phyloP scores from a whole-genome alignment of 2,329 filamentous ascomycete genomes.

The Hypoxylon sp. region DNA sequence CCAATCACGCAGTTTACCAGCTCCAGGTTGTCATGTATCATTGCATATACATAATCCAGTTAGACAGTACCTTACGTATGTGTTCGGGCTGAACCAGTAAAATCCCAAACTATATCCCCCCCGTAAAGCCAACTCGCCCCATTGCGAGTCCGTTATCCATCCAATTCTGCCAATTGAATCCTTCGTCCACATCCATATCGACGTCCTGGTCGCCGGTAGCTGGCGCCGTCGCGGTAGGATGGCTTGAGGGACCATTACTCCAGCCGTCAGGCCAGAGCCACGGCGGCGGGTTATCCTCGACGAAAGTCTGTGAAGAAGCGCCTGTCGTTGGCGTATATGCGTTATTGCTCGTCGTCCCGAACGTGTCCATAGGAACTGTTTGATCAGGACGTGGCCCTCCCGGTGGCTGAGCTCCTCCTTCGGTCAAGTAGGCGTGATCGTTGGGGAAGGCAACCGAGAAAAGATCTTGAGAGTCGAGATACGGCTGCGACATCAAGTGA shows the following conservation, averaged over 20 bases:
- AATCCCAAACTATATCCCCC: conserved; percentile 46
- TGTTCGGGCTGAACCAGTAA: not conserved
- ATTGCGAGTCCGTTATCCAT: conserved; percentile 52
- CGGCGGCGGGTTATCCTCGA: conserved; percentile 57
- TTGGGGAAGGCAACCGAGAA: conserved; percentile 49
- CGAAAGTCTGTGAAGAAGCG: conserved; percentile 17
- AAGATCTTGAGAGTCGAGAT: conserved; percentile 57
- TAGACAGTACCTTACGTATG: not conserved
- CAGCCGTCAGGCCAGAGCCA: conserved; percentile 60
- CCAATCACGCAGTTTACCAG: not conserved
- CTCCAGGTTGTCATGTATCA: not conserved
- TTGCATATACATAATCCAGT: not conserved
- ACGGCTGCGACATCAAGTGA: conserved; percentile 57
- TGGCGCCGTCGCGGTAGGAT: conserved; percentile 48
- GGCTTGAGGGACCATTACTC: conserved; percentile 19
- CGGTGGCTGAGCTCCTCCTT: conserved; percentile 35
- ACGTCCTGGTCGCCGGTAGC: conserved; percentile 52
- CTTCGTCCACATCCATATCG: conserved; percentile 56
- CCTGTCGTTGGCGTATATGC: conserved; percentile 24
- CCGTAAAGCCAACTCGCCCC: conserved; percentile 51
- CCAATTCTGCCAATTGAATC: conserved; percentile 67
- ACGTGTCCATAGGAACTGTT: conserved; percentile 39
- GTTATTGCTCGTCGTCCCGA: conserved; percentile 25
- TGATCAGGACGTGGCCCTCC: conserved; percentile 36
- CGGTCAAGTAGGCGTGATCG: conserved; percentile 35